A percentile compares a stretch with the other conserved stretches of the same genome.
Evolutionary conservation across 495 filamentous ascomycete genomes (phyloP).

Genomic region (Penicillium salamii): DNA sequence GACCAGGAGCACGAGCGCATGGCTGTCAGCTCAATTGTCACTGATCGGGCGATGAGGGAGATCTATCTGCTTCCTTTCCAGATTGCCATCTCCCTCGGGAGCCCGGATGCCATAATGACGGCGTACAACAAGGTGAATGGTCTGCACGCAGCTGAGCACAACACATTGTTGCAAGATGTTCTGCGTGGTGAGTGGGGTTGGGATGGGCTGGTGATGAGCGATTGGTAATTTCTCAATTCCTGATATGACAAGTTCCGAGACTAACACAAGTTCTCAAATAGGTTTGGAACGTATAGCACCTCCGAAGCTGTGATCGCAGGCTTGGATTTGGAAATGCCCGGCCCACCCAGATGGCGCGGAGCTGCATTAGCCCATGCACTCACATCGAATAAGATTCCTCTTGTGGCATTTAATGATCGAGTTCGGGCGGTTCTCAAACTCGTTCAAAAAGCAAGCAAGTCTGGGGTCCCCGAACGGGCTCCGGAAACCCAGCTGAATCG

Average conservation of each 20-base stretch:
- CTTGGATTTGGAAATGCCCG: constrained; percentile 71
- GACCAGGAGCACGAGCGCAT: constrained; percentile 66
- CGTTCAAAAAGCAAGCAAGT: constrained; percentile 40
- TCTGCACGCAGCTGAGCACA: constrained; percentile 63
- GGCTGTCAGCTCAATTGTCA: constrained; percentile 57
- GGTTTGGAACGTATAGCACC: constrained; percentile 26
- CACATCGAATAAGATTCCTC: constrained; percentile 35
- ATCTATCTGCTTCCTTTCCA: constrained; percentile 76
- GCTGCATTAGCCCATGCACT: neutral
- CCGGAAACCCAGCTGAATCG: constrained; percentile 41
- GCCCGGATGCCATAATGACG: constrained; percentile 67
- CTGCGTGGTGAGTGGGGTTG: constrained; percentile 70
- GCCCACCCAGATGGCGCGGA: constrained; percentile 54
- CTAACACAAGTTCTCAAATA: neutral
- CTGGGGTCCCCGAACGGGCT: constrained; percentile 48
- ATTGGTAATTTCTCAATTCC: constrained; percentile 49
- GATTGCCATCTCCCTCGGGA: constrained; percentile 56
- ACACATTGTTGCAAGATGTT: constrained; percentile 53
- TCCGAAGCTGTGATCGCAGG: constrained; percentile 58
- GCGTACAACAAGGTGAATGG: constrained; percentile 77
- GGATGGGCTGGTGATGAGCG: constrained; percentile 68
- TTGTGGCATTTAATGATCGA: constrained; percentile 52
- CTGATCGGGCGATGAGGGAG: constrained; percentile 64
- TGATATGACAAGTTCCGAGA: neutral
- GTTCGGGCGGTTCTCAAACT: constrained; percentile 52